phyloP scores from a whole-genome alignment of 257 asterid genomes.

The Gentiana dahurica region DNA sequence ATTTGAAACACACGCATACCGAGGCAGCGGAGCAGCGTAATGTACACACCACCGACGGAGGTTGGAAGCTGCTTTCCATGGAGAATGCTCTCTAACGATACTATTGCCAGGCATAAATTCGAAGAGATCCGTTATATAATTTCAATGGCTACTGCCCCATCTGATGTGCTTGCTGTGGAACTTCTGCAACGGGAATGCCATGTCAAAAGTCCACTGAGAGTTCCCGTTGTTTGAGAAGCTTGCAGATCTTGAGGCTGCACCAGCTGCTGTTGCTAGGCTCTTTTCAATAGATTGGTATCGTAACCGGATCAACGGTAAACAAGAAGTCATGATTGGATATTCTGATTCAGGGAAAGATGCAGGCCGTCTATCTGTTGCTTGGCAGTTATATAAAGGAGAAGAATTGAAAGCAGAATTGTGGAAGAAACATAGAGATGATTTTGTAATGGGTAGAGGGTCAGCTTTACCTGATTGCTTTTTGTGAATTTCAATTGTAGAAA shows the following conservation, averaged over 20 bases:
- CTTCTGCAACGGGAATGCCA: constrained; percentile 84
- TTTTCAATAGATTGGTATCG: constrained; percentile 88
- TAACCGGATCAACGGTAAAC: constrained; percentile 66
- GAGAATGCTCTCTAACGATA: too few species aligned
- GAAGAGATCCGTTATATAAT: too few species aligned
- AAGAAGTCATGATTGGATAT: constrained; percentile 97
- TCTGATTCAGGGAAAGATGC: constrained; percentile 98
- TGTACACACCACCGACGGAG: too few species aligned
- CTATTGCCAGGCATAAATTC: too few species aligned
- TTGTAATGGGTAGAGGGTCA: too few species aligned
- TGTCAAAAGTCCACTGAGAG: constrained; percentile 61
- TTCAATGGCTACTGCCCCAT: constrained; percentile 93
- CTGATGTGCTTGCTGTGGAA: constrained; percentile 94
- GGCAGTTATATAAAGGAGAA: constrained; percentile 89
- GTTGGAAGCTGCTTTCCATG: too few species aligned
- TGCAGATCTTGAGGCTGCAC: constrained; percentile 88
- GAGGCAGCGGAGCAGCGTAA: too few species aligned
- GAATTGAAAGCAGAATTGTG: too few species aligned
- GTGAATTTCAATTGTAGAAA: too few species aligned
- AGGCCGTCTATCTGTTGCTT: constrained; percentile 92
- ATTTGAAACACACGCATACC: too few species aligned
- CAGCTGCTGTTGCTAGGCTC: constrained; percentile 78
- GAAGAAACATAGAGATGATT: too few species aligned
- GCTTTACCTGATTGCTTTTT: too few species aligned
- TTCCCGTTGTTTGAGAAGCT: constrained; percentile 86